Evolutionary conservation across 2,329 filamentous ascomycete genomes (phyloP), one percentile per base, ranked within the genome.

Genomic region (Aspergillus candidus): DNA sequence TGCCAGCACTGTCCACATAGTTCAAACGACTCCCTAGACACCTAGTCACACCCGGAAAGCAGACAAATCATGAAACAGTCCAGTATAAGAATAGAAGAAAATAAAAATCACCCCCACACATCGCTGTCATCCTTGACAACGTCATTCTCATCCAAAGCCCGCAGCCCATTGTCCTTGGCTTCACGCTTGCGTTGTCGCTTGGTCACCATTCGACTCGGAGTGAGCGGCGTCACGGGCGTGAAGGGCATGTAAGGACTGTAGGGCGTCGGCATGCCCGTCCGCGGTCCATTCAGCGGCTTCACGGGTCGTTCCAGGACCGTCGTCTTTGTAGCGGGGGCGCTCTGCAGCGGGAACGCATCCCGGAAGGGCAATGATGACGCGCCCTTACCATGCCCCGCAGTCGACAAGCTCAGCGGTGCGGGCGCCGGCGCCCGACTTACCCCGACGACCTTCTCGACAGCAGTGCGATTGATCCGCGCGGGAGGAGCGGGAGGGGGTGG

Each of bases 211-310:
- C 66, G 62, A 40, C 71, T 70, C 1, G 71, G 72, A 1, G 72
- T 74, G 34, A 75, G 59, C 1, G 72, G 72, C 1, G 72, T 75
- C 15, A 75, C 65, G 0, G 72, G 72, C 2, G 72, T 75, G 39
- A 69, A 72, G 1, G 72, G 72, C 69, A 73, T 74, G 46, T 75
- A 75, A 6, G 72, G 70, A 49, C 69, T 73, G 43, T 75, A 74
- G 1, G 72, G 72, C 0, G 71, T 73, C 5, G 72, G 71, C 38
- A 73, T 59, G 4, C 72, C 72, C 0, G 72, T 74, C 34, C 68
- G 61, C 1, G 70, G 71, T 6, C 68, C 70, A n/a, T 57, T 51
- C 35, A 59, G 43, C 38, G 51, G 50, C 49, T 64, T 57, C 34
- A 59, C 52, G 6, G 70, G 69, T 11, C 70, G 63, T 43, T 74